Evolutionary conservation across 495 filamentous ascomycete species (phyloP).

Genomic region (Cenococcum geophilum): DNA sequence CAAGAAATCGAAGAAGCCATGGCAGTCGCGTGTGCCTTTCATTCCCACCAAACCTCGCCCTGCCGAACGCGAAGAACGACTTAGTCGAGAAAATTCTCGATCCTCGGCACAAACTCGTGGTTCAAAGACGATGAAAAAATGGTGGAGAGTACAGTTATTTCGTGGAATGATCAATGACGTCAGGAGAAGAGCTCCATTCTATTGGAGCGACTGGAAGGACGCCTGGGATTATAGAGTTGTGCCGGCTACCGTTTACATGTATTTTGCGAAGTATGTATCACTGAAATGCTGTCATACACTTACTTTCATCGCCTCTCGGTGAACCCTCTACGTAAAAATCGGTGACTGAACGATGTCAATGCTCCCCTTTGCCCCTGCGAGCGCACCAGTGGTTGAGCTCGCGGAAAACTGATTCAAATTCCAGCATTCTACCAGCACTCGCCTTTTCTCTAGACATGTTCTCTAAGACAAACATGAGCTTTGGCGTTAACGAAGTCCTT

Average conservation of each 20-base stretch:
- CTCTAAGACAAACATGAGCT: conserved; percentile 38
- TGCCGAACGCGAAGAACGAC: conserved; percentile 4
- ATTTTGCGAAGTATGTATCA: conserved; percentile 43
- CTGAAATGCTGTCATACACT: background rate
- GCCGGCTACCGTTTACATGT: conserved; percentile 42
- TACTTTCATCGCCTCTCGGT: background rate
- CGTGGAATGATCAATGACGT: conserved; percentile 44
- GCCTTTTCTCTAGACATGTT: conserved; percentile 46
- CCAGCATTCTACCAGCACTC: conserved; percentile 43
- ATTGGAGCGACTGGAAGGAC: conserved; percentile 41
- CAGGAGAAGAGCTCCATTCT: conserved; percentile 40
- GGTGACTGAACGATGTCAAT: no score
- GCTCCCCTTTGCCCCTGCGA: background rate
- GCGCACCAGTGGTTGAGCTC: background rate
- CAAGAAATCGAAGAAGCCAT: conserved; percentile 26
- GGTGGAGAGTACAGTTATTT: conserved; percentile 36
- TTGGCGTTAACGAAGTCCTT: conserved; percentile 45
- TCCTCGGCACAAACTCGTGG: conserved; percentile 4
- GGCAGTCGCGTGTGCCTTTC: conserved; percentile 20
- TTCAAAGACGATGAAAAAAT: conserved; percentile 10
- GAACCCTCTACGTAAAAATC: background rate
- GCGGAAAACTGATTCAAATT: background rate
- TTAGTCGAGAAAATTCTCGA: conserved; percentile 12
- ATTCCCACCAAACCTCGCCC: conserved; percentile 5
- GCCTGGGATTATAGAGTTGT: conserved; percentile 43